Evolutionary conservation across 2,329 filamentous ascomycete species (phyloP).

Genomic region (Trichoderma brevicompactum): DNA sequence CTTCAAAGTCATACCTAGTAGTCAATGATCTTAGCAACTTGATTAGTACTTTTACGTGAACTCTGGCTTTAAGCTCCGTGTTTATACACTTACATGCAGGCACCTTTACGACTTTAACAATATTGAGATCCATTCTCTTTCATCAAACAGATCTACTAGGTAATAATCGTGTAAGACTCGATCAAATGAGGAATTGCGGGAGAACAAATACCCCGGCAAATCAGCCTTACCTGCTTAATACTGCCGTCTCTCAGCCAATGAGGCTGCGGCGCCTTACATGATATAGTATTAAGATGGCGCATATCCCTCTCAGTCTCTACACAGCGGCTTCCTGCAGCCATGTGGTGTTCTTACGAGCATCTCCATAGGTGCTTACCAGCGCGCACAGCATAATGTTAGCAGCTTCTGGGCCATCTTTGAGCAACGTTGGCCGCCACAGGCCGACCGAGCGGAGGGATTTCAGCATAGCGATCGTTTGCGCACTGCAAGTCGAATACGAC

Average conservation of each 20-base stretch:
- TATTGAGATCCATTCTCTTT: too few relatives aligned
- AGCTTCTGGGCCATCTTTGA: too few relatives aligned
- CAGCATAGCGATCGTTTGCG: constrained; percentile 27
- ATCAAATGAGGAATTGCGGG: too few relatives aligned
- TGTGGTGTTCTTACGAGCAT: too few relatives aligned
- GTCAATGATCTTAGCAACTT: too few relatives aligned
- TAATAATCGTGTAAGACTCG: too few relatives aligned
- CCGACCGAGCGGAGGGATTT: constrained; percentile 21
- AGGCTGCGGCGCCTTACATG: not conserved
- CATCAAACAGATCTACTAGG: too few relatives aligned
- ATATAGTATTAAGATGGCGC: not conserved
- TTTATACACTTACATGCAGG: not conserved
- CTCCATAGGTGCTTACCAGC: too few relatives aligned
- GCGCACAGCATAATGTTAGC: not conserved
- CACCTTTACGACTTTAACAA: not conserved
- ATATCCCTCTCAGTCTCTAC: not conserved
- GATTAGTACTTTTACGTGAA: too few relatives aligned
- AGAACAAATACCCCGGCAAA: not conserved
- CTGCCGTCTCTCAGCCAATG: not conserved
- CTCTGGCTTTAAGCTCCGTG: too few relatives aligned
- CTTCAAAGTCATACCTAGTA: too few relatives aligned
- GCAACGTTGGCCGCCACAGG: not conserved
- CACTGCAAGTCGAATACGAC: constrained; percentile 27
- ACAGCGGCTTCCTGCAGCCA: not conserved
- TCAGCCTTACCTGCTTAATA: not conserved